Conservation (phyloP, 129 eudicot species). For the Erigeron canadensis region DNA sequence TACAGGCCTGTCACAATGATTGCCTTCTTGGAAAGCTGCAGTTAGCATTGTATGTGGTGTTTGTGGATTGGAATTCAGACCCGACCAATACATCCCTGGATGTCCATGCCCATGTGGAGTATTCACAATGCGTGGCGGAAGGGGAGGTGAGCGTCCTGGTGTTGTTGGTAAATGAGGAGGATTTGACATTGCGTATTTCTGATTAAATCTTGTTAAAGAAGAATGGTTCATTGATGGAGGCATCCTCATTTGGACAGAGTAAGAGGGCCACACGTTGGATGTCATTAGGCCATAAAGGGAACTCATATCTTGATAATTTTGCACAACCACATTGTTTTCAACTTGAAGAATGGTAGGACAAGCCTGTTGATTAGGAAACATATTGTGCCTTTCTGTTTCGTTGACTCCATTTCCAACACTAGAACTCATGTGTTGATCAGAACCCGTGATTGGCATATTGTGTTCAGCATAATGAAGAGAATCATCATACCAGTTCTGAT, state of each 20-base stretch:
- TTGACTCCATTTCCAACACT: no score
- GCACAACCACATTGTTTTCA: conserved; percentile 7
- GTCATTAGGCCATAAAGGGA: not conserved
- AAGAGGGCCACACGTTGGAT: not conserved
- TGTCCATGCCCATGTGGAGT: conserved; percentile 6
- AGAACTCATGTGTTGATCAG: no score
- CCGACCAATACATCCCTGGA: not conserved
- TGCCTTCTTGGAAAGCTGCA: conserved; percentile 7
- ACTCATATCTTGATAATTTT: conserved; percentile 6
- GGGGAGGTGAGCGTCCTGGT: not conserved
- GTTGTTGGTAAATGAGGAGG: not conserved
- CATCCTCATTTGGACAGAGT: not conserved
- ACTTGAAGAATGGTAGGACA: not conserved
- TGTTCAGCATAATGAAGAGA: not conserved
- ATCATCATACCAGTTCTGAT: not conserved
- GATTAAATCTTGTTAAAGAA: not conserved
- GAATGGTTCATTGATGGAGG: conserved; percentile 7
- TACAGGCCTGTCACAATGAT: not conserved
- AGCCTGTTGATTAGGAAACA: conserved; percentile 3
- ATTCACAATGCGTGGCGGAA: not conserved
- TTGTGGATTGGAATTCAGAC: not conserved
- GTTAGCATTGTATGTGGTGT: not conserved
- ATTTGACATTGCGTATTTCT: not conserved
- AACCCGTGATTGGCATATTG: not conserved
- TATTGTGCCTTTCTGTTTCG: not conserved